Evolutionary conservation across 345 rosid species (phyloP).

Genomic region (Syzygium oleosum): DNA sequence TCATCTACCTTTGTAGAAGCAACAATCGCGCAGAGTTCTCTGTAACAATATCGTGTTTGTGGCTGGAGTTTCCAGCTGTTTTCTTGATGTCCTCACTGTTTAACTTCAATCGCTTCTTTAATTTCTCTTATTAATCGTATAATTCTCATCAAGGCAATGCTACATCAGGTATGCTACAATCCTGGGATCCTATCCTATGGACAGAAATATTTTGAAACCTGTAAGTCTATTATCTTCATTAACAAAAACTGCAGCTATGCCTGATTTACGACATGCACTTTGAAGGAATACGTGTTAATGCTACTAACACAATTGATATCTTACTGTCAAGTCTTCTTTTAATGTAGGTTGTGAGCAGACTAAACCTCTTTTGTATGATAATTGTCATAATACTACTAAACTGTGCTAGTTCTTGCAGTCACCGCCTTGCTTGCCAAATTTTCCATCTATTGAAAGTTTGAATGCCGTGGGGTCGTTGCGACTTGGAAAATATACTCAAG

Average conservation of each 20-base stretch:
- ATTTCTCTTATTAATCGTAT: neutral
- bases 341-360: neutral
- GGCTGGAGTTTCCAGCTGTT: neutral
- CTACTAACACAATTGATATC: neutral
- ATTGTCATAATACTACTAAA: neutral
- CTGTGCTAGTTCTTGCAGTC: slow-evolving; percentile 25
- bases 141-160: neutral
- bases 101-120: neutral
- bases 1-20: neutral
- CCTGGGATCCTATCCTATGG: slow-evolving; percentile 55
- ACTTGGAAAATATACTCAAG: slow-evolving; percentile 71
- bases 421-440: slow-evolving; percentile 67
- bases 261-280: neutral
- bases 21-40: neutral
- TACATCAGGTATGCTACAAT: slow-evolving; percentile 71
- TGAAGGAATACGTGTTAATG: neutral
- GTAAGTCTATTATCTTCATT: slow-evolving; percentile 18
- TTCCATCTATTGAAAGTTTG: slow-evolving; percentile 31
- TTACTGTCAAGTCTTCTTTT: neutral
- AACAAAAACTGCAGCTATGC: neutral
- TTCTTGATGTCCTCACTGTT: neutral
- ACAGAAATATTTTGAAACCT: slow-evolving; percentile 45
- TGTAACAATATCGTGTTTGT: neutral
- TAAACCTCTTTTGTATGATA: neutral
- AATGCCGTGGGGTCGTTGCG: slow-evolving; percentile 47